Base-by-base conservation (phyloP, 2,329 filamentous ascomycete species). In the Stachybotrys echinatus region DNA sequence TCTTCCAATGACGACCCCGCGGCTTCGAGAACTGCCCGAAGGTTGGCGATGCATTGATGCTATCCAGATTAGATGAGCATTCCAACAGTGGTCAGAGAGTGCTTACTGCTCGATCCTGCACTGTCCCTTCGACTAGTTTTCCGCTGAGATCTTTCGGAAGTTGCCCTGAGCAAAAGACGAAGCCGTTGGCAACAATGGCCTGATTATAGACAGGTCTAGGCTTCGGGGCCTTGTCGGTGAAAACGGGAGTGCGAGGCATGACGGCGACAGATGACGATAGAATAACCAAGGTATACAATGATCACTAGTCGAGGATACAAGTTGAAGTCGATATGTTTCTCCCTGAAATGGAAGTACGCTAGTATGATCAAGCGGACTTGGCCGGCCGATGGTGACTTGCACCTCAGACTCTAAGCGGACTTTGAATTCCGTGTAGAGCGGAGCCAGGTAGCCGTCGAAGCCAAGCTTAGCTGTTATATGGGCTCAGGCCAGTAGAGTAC, bases 91-190 rank as follows among this genome's bases (percentile, higher is more conserved):
- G 5, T 20, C 2, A 48, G 17, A 3, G 27, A 40, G 3, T 20
- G 50, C 62, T 49, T 50, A 71, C 72, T 12, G 87, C 88, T 65
- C 86, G 81, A 42, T 83, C 78, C 48, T 81, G 78, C 54, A 89
- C 82, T 58, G 73, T 79, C 27, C 85, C 85, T n/a, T 81, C 73
- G 55, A 87, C 74, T 38, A 87, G 70, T 52, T 79, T 77, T 37
- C 81, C 83, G 0, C 68, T 66, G 48, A 72, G 72, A 61, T 86
- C 81, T 53, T 81, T 80, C 43, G 85, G 84, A 54, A 89, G 83
- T 55, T 84, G 82, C 55, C 86, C 87, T 0, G 85, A 88, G 57
- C 86, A 79, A 69, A 82, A 89, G 66, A 89, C 77, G 51, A 84
- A 76, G 53, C 80, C 77, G 55, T 82, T 82, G 50, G 84, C 84